Evolutionary conservation across 441 rosid species (phyloP).

Genomic region (Aquilaria agallochum): DNA sequence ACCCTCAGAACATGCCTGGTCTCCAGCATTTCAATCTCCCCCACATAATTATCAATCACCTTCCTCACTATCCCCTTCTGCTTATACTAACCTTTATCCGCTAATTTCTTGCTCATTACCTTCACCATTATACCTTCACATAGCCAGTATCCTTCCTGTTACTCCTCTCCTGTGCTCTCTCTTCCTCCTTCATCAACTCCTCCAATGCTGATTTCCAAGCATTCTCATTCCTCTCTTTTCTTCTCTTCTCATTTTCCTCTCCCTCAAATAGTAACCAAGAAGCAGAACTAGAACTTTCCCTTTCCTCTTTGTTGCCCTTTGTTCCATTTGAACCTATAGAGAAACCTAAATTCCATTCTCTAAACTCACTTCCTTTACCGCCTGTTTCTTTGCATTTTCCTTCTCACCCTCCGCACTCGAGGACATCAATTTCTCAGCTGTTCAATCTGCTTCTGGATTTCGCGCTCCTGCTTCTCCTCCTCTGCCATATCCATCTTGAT

Average conservation of each 20-base stretch:
- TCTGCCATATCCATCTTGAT: constrained; percentile 68
- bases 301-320: constrained; percentile 42
- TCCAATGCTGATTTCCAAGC: constrained; percentile 55
- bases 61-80: constrained; percentile 80
- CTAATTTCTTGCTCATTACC: constrained; percentile 85
- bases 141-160: constrained; percentile 89
- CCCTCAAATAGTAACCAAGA: constrained; percentile 50
- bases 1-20: constrained; percentile 76
- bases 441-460: constrained; percentile 77
- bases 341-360: constrained; percentile 73
- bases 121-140: constrained; percentile 82
- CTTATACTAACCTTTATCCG: constrained; percentile 81
- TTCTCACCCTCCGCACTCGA: constrained; percentile 12
- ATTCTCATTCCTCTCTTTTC: constrained; percentile 24
- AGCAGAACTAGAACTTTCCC: constrained; percentile 32
- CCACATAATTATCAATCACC: constrained; percentile 84
- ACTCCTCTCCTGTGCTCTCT: constrained; percentile 69
- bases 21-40: constrained; percentile 84
- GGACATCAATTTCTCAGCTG: constrained; percentile 44
- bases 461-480: constrained; percentile 91
- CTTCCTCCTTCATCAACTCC: constrained; percentile 93
- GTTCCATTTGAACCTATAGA: constrained; percentile 28
- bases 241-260: constrained; percentile 29
- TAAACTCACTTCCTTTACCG: constrained; percentile 32
- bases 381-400: constrained; percentile 16